Conservation (phyloP, 768 basidiomycete species). For the Suillus subaureus region DNA sequence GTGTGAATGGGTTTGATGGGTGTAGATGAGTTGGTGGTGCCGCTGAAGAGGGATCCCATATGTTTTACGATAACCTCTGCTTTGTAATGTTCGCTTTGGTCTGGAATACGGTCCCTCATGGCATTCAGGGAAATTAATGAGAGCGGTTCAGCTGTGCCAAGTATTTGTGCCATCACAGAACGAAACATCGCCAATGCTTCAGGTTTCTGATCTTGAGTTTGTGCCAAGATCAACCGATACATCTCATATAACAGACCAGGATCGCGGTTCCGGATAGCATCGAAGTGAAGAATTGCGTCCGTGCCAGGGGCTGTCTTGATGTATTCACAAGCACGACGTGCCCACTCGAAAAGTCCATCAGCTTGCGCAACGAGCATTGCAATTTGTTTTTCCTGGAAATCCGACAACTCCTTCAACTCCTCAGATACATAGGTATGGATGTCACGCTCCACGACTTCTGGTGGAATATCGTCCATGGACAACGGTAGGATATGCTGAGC, state of each 20-base stretch:
- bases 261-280: neutral
- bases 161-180: no score
- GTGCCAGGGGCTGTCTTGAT: neutral
- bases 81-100: no score
- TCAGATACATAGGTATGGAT: slow-evolving; percentile 1
- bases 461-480: slow-evolving; percentile 7
- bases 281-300: neutral
- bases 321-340: slow-evolving; percentile 7
- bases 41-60: no score
- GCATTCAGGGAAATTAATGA: no score
- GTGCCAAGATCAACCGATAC: slow-evolving; percentile 8
- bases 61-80: no score
- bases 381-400: neutral
- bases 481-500: neutral
- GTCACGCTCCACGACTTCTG: neutral
- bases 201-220: no score
- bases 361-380: neutral
- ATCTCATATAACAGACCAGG: neutral
- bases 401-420: neutral
- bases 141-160: no score
- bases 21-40: no score
- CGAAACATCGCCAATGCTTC: no score
- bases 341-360: slow-evolving; percentile 12
- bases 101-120: no score
- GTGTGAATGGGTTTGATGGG: no score